Evolutionary conservation across 768 basidiomycete genomes (phyloP).

Genomic region (Boletus rex-veris): DNA sequence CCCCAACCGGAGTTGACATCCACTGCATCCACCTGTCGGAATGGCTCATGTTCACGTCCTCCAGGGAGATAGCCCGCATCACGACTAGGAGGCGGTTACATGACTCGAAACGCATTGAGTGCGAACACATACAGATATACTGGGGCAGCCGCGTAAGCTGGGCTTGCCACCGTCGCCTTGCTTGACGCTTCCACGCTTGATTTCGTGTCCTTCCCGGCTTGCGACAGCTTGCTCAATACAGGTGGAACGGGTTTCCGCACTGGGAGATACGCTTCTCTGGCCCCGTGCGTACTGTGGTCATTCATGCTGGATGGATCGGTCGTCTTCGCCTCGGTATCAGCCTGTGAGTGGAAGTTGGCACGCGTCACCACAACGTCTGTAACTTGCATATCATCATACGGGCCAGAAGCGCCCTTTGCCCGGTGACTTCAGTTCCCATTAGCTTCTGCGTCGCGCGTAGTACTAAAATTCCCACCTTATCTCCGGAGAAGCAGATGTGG

Average conservation of each 20-base stretch:
- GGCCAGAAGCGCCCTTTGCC: background rate
- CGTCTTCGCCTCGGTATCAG: background rate
- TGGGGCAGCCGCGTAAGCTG: background rate
- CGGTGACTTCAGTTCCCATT: background rate
- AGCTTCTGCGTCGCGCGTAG: background rate
- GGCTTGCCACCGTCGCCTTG: background rate
- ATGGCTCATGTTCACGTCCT: background rate
- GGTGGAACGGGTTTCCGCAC: background rate
- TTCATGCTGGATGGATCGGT: background rate
- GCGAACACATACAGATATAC: constrained; percentile 4
- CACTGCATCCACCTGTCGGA: background rate
- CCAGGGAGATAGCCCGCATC: background rate
- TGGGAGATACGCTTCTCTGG: background rate
- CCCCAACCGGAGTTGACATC: constrained; percentile 3
- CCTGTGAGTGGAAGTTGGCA: background rate
- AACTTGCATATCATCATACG: background rate
- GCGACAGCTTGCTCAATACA: background rate
- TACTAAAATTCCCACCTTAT: background rate
- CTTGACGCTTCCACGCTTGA: background rate
- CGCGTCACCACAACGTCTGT: background rate
- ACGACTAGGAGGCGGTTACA: constrained; percentile 7
- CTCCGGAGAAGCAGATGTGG: background rate
- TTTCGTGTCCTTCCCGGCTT: background rate
- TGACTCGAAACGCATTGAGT: background rate
- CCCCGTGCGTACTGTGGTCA: background rate